Conservation (phyloP, 1,139 yeast species). For the Lodderomyces metapsilosis region DNA sequence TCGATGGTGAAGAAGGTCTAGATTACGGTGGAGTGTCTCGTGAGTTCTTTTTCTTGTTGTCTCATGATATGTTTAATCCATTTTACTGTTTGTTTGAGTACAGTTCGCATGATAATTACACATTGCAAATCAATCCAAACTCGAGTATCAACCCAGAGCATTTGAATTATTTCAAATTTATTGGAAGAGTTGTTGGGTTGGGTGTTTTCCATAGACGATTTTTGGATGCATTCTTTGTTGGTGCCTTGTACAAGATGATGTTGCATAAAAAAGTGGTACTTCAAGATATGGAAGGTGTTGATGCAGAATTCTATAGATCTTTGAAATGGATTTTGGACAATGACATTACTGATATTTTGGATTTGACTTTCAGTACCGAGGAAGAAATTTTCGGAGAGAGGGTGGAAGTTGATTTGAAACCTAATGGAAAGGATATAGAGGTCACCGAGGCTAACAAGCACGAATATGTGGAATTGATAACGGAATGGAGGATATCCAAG, state of each 20-base stretch:
- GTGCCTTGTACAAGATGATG: constrained; percentile 98
- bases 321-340: constrained; percentile 94
- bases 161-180: constrained; percentile 93
- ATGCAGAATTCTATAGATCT: constrained; percentile 92
- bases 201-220: constrained; percentile 98
- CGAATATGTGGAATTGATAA: constrained; percentile 90
- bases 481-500: constrained; percentile 93
- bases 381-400: constrained; percentile 96
- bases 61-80: constrained; percentile 99
- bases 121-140: constrained; percentile 95
- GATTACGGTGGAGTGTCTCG: constrained; percentile 99
- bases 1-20: constrained; percentile 98
- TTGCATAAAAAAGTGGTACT: constrained; percentile 88
- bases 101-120: constrained; percentile 96
- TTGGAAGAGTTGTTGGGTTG: constrained; percentile 96
- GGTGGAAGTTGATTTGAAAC: constrained; percentile 86
- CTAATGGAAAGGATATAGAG: constrained; percentile 81
- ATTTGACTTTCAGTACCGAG: constrained; percentile 89
- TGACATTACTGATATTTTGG: constrained; percentile 80
- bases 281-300: constrained; percentile 99
- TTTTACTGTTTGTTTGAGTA: constrained; percentile 95
- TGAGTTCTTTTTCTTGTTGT: constrained; percentile 91
- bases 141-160: constrained; percentile 98
- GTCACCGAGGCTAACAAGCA: constrained; percentile 93
- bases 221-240: constrained; percentile 96